phyloP scores from a whole-genome alignment of 2,329 filamentous ascomycete genomes.

The Fusarium circinatum region DNA sequence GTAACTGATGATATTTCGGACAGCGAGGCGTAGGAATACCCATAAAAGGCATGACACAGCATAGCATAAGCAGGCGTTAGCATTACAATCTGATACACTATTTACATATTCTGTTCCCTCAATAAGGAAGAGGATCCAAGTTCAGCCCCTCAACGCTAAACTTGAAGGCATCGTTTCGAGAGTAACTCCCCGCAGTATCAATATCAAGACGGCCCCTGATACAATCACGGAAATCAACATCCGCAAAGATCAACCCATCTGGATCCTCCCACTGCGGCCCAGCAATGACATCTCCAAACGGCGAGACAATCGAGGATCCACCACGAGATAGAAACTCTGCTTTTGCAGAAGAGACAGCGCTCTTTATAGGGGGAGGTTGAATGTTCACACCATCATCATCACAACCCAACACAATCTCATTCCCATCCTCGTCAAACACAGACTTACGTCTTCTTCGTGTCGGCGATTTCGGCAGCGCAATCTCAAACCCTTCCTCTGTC shows the following conservation, averaged over 20 bases:
- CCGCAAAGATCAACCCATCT: conserved; percentile 71
- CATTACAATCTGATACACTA: conserved; percentile 28
- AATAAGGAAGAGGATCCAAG: conserved; percentile 66
- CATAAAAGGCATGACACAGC: background rate
- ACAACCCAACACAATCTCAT: conserved; percentile 62
- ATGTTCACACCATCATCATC: conserved; percentile 37
- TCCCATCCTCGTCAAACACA: conserved; percentile 63
- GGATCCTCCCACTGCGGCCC: conserved; percentile 88
- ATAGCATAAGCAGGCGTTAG: conserved; percentile 3
- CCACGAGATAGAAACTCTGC: conserved; percentile 72
- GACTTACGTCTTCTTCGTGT: conserved; percentile 51
- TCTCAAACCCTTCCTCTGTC: conserved; percentile 60
- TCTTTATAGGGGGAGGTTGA: conserved; percentile 8
- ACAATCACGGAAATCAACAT: conserved; percentile 90
- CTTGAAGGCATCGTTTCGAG: conserved; percentile 73
- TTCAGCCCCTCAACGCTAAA: conserved; percentile 69
- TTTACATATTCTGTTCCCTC: conserved; percentile 1
- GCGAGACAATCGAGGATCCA: conserved; percentile 84
- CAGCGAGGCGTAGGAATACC: conserved; percentile 23
- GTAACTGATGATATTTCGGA: conserved; percentile 9
- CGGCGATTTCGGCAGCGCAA: conserved; percentile 52
- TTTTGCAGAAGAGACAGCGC: conserved; percentile 18
- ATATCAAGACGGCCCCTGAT: conserved; percentile 83
- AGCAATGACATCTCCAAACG: conserved; percentile 80
- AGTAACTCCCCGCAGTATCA: conserved; percentile 88